Evolutionary conservation across 2,329 filamentous ascomycete species (phyloP).

Genomic region (Capronia coronata): DNA sequence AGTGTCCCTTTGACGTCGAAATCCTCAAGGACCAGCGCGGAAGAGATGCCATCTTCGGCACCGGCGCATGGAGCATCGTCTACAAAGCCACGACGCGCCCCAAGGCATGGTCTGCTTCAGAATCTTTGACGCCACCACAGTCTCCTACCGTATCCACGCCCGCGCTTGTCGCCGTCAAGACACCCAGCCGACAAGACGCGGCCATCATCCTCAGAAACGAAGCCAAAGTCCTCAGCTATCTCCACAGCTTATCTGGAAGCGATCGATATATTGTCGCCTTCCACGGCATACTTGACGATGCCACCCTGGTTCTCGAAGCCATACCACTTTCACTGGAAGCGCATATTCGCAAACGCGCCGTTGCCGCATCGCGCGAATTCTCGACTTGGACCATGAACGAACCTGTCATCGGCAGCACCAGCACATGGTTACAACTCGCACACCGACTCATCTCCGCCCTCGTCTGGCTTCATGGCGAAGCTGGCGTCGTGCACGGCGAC

Average conservation of each 20-base stretch:
- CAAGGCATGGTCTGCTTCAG: constrained; percentile 1
- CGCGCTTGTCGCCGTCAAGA: constrained; percentile 41
- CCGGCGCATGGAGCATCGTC: constrained; percentile 45
- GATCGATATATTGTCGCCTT: constrained; percentile 41
- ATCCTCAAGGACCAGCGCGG: constrained; percentile 26
- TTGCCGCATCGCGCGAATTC: constrained; percentile 28
- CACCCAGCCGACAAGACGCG: constrained; percentile 38
- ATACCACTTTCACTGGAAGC: constrained; percentile 39
- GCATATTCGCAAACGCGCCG: constrained; percentile 36
- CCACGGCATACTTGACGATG: constrained; percentile 38
- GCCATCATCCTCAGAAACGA: constrained; percentile 38
- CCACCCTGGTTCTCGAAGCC: constrained; percentile 42
- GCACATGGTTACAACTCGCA: constrained; percentile 38
- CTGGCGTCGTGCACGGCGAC: constrained; percentile 43
- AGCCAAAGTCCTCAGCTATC: constrained; percentile 38
- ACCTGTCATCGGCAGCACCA: constrained; percentile 37
- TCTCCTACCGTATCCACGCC: constrained; percentile 21
- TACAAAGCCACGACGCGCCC: constrained; percentile 34
- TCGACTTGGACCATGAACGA: constrained; percentile 42
- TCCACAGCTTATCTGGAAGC: constrained; percentile 33
- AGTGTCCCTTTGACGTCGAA: constrained; percentile 25
- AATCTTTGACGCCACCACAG: constrained; percentile 34
- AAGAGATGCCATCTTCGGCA: constrained; percentile 37
- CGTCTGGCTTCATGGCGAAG: constrained; percentile 39
- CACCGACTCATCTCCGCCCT: constrained; percentile 38